phyloP scores from a whole-genome alignment of 495 filamentous ascomycete genomes.

The Aspergillus cavernicola region DNA sequence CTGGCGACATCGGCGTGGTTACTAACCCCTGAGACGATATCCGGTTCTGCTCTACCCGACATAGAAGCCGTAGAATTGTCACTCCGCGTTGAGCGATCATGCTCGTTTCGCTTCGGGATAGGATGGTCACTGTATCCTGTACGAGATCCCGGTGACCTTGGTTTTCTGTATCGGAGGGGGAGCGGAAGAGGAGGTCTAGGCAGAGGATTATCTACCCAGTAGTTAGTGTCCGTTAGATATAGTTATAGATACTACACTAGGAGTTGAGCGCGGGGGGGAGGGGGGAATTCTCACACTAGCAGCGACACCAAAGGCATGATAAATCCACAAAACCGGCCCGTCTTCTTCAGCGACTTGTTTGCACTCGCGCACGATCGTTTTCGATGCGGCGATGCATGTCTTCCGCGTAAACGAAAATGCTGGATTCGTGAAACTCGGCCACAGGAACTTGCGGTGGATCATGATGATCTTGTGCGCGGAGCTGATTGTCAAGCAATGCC shows the following conservation, averaged over 20 bases:
- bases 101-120: not conserved
- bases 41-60: not conserved
- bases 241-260: too few species aligned
- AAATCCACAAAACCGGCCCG: conserved; percentile 5
- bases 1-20: not conserved
- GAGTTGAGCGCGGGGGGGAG: too few species aligned
- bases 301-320: conserved; percentile 4
- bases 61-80: not conserved
- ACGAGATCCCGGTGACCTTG: not conserved
- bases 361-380: conserved; percentile 43
- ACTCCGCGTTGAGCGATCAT: conserved; percentile 5
- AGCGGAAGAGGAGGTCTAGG: conserved; percentile 1
- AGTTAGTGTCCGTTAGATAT: too few species aligned
- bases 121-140: not conserved
- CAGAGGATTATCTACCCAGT: conserved; percentile 3
- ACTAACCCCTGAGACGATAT: not conserved
- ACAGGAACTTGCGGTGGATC: conserved; percentile 47
- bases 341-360: conserved; percentile 11
- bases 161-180: not conserved
- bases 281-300: not conserved
- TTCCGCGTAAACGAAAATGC: conserved; percentile 39
- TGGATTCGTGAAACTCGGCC: conserved; percentile 37
- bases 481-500: conserved; percentile 40
- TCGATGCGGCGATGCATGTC: conserved; percentile 43
- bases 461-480: conserved; percentile 51